phyloP scores from a whole-genome alignment of 2,329 filamentous ascomycete species.

The Apiospora sp. region DNA sequence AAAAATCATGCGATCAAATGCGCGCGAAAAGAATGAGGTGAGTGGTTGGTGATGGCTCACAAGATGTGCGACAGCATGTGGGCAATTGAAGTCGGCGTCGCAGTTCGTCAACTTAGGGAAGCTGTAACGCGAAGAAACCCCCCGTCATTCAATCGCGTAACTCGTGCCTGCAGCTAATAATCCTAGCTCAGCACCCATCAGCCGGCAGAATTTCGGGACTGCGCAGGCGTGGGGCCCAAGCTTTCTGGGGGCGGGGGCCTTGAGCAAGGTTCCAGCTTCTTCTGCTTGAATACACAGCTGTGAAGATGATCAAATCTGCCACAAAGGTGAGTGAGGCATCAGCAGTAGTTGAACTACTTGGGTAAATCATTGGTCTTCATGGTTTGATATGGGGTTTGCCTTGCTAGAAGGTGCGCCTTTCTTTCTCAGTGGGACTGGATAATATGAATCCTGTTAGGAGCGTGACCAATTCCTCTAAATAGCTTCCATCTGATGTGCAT shows the following conservation, averaged over 20 bases:
- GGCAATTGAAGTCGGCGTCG: not conserved
- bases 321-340: too few relatives aligned
- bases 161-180: slow-evolving; percentile 5
- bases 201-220: not conserved
- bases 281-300: not conserved
- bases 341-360: too few relatives aligned
- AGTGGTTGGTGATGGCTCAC: not conserved
- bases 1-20: not conserved
- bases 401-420: too few relatives aligned
- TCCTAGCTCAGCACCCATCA: not conserved
- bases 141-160: slow-evolving; percentile 21
- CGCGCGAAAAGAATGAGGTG: not conserved
- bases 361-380: too few relatives aligned
- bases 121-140: slow-evolving; percentile 20
- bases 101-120: not conserved
- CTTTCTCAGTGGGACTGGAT: too few relatives aligned
- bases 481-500: too few relatives aligned
- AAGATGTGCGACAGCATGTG: not conserved
- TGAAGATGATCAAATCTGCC: too few relatives aligned
- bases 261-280: not conserved
- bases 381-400: too few relatives aligned
- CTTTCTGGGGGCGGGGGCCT: slow-evolving; percentile 1
- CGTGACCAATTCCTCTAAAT: too few relatives aligned
- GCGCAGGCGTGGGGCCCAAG: not conserved
- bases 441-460: too few relatives aligned